A percentile compares a stretch with the other conserved stretches of the same genome.
Conservation (phyloP, 306 rosid species). For the Corylus americana region DNA sequence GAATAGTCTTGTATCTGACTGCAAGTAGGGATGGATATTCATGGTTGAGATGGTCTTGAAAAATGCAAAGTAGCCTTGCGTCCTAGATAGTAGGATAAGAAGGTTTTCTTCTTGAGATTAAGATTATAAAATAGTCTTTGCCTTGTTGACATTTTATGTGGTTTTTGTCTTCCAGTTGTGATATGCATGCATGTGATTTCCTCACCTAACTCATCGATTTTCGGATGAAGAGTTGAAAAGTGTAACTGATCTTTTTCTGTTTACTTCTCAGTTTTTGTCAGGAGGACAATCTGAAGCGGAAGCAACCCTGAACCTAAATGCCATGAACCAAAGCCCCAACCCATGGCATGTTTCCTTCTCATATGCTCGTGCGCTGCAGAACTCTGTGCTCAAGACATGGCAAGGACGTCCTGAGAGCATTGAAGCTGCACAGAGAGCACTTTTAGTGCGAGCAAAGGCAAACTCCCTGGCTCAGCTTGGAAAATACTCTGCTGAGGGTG, state of each 20-base stretch:
- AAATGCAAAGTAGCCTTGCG: neutral
- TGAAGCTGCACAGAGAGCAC: slow-evolving; percentile 78
- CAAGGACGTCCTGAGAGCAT: slow-evolving; percentile 81
- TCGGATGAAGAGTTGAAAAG: neutral
- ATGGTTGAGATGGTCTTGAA: slow-evolving; percentile 7
- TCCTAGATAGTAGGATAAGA: slow-evolving; percentile 7
- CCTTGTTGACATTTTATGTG: slow-evolving; percentile 8
- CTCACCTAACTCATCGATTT: neutral
- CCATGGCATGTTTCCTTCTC: slow-evolving; percentile 99
- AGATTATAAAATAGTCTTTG: neutral
- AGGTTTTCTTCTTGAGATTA: neutral
- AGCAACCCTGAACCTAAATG: slow-evolving; percentile 89
- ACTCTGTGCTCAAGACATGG: slow-evolving; percentile 93
- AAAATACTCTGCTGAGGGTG: slow-evolving; percentile 82
- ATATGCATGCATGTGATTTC: neutral
- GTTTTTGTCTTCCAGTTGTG: neutral
- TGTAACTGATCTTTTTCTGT: slow-evolving; percentile 9
- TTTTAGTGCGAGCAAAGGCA: slow-evolving; percentile 92
- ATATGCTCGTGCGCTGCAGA: slow-evolving; percentile 94
- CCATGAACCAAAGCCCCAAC: slow-evolving; percentile 98
- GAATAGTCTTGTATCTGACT: neutral
- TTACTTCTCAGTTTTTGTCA: slow-evolving; percentile 71
- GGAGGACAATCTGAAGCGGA: slow-evolving; percentile 98
- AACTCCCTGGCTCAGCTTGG: slow-evolving; percentile 98
- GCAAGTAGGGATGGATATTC: neutral